Percentiles rank a stretch among this genome's conserved stretches.
Conservation (phyloP, 768 basidiomycete species). For the Roridomyces roridus region DNA sequence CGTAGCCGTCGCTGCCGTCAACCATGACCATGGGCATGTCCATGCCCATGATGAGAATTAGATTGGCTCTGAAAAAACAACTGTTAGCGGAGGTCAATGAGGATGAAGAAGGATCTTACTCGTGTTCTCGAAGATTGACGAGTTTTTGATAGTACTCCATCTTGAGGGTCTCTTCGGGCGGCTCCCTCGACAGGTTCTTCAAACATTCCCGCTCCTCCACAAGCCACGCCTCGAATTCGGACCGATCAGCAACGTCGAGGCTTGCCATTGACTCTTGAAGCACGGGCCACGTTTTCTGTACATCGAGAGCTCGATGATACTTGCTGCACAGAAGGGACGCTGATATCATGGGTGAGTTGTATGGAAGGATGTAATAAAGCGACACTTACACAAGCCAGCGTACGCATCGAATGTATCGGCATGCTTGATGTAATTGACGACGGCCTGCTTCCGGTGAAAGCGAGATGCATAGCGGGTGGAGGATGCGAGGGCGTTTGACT, state of each 20-base stretch:
- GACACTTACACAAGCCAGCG: constrained; percentile 10
- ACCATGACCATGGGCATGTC: background rate
- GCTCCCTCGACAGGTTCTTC: constrained; percentile 19
- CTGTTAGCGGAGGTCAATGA: background rate
- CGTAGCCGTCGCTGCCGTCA: too few relatives aligned
- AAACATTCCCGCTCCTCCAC: constrained; percentile 26
- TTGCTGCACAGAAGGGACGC: background rate
- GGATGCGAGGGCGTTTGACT: constrained; percentile 19
- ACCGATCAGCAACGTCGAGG: too few relatives aligned
- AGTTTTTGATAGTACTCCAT: constrained; percentile 24
- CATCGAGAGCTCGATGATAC: constrained; percentile 5
- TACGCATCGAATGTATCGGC: constrained; percentile 6
- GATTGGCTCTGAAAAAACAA: background rate
- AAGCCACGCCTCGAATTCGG: too few relatives aligned
- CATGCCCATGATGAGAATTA: background rate
- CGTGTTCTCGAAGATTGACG: constrained; percentile 3
- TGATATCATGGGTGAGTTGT: too few relatives aligned
- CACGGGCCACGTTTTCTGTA: too few relatives aligned
- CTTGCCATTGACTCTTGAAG: too few relatives aligned
- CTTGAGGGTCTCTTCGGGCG: constrained; percentile 18
- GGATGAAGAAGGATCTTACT: background rate
- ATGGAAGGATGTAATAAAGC: background rate
- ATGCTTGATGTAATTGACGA: background rate
- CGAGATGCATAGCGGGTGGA: constrained; percentile 9
- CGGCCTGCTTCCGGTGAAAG: constrained; percentile 20